A percentile compares a stretch with the other conserved stretches of the same genome.
phyloP scores from a whole-genome alignment of 2,329 filamentous ascomycete species.

The Phialophora chinensis region DNA sequence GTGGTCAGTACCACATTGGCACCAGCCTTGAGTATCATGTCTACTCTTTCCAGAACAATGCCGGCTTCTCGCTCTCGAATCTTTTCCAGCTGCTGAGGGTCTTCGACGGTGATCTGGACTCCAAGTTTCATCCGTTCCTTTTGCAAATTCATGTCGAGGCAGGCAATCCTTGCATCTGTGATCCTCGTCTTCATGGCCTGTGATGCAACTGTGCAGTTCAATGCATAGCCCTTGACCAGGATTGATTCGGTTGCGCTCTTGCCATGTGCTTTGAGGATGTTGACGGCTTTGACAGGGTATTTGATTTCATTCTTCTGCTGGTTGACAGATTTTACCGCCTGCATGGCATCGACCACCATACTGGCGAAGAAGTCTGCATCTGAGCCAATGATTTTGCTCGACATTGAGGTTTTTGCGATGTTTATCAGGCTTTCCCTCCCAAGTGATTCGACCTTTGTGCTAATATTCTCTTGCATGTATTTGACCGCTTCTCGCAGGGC shows the following conservation, averaged over 20 bases:
- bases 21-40: constrained; percentile 96
- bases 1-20: constrained; percentile 96
- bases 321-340: constrained; percentile 91
- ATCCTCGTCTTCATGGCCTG: constrained; percentile 97
- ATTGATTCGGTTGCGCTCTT: constrained; percentile 88
- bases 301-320: constrained; percentile 81
- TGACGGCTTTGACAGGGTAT: constrained; percentile 98
- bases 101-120: constrained; percentile 97
- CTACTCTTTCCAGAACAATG: constrained; percentile 90
- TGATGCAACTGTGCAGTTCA: constrained; percentile 98
- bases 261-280: constrained; percentile 97
- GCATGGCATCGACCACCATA: constrained; percentile 96
- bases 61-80: constrained; percentile 91
- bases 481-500: constrained; percentile 95
- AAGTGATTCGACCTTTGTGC: constrained; percentile 90
- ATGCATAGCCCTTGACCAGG: constrained; percentile 91
- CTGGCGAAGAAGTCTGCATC: constrained; percentile 97
- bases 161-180: constrained; percentile 92
- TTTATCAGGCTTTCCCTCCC: constrained; percentile 88
- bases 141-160: constrained; percentile 96
- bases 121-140: constrained; percentile 99
- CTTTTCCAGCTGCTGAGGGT: constrained; percentile 95
- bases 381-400: constrained; percentile 95
- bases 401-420: constrained; percentile 99
- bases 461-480: constrained; percentile 98